These are phyloP conservation scores for Starmerella apicola DNA, from an alignment of 805 yeast genomes.

Conservation along the genomic window DNA sequence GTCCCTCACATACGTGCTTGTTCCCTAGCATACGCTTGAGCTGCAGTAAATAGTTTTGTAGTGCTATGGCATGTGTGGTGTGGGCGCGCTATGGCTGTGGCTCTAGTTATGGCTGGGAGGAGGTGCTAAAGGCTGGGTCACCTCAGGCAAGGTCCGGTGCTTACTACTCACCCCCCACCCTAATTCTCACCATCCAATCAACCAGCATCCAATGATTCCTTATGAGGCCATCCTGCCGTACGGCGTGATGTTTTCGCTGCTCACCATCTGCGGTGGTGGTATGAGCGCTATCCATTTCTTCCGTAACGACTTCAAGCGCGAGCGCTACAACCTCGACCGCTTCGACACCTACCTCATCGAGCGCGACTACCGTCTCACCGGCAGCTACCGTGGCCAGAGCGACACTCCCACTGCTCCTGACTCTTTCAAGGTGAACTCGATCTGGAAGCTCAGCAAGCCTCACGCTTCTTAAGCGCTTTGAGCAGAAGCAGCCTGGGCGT, in stretches of 20 bases:
- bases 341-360: conserved; percentile 47
- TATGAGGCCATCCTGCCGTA: conserved; percentile 57
- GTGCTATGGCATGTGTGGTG: too few species aligned
- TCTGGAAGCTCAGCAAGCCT: conserved; percentile 27
- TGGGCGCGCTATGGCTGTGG: too few species aligned
- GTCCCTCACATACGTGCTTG: too few species aligned
- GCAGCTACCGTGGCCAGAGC: conserved; percentile 55
- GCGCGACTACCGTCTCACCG: conserved; percentile 68
- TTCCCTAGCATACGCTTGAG: too few species aligned
- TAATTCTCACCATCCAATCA: too few species aligned
- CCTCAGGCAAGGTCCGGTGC: too few species aligned
- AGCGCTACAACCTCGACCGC: conserved; percentile 41
- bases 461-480: conserved; percentile 4
- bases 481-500: neutral
- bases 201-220: conserved; percentile 53
- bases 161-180: too few species aligned
- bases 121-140: too few species aligned
- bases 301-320: conserved; percentile 41
- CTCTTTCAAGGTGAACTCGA: conserved; percentile 60
- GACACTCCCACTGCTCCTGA: conserved; percentile 62
- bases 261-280: conserved; percentile 45
- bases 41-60: too few species aligned
- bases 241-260: conserved; percentile 40
- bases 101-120: too few species aligned
- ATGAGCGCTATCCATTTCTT: conserved; percentile 33